Evolutionary conservation across 1,284 basidiomycete genomes (phyloP), one percentile per base, ranked within the genome.

Genomic region (Vanrija pseudolonga): DNA sequence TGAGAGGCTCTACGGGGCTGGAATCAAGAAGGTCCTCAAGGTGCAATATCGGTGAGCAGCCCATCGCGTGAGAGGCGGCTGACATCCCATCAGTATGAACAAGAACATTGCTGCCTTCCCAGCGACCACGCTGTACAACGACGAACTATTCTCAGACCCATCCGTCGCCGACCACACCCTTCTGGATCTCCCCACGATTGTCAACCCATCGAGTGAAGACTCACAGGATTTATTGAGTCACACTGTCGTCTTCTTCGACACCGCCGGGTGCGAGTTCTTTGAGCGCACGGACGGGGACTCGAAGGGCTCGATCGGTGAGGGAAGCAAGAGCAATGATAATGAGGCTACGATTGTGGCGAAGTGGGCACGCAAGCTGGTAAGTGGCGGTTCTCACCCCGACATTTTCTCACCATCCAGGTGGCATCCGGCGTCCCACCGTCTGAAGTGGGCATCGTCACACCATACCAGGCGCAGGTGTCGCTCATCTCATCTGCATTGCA

Each of bases 381-480:
- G 85, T 63, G 20, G 20, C 39, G 14, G 39, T 18, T 44, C 22
- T 19, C 18, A n/a, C 15, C 20, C 14, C 22, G 12, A 5, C 15
- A 24, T 14, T 17, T 20, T 11, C 48, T 41, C 17, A 47, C 42
- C 8, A 47, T 14, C 49, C 60, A 92, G 90, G 78, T 87, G n/a
- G 74, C 73, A 6, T 80, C 81, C 3, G 90, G 92, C 0, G 75
- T 98, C 1, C 70, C 80, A 0, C 81, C 90, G 0, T 76, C 76
- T 0, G 87, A 94, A 64, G 90, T 98, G 52, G 90, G 90, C 1
- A 81, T 98, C 48, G 88, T 98, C 56, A 90, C 92, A 4, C 94
- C 96, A 82, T 96, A 96, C 73, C 91, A 95, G 78, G 90, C 91
- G 0, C 93, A 96, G 76, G 91, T 93, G 0, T 83, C 87, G 0